Conservation (phyloP, 371 early-diverging fungal genomes). For the Cokeromyces recurvatus region DNA sequence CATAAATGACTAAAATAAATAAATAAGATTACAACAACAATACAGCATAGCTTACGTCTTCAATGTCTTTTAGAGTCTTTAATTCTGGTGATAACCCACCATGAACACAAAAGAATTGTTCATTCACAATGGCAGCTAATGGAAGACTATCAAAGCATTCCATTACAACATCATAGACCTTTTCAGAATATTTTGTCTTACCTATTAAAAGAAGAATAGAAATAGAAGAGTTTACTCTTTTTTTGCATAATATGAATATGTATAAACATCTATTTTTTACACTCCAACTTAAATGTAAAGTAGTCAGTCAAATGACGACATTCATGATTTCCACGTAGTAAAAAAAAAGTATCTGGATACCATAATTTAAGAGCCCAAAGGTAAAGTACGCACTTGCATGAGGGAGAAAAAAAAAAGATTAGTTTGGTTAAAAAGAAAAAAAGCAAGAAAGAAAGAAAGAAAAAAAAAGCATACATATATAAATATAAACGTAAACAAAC, state of each 20-base stretch:
- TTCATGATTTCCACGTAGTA: conserved; percentile 99
- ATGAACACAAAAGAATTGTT: conserved; percentile 97
- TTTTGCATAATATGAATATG: too few relatives aligned
- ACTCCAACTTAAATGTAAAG: conserved; percentile 97
- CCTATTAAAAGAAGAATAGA: conserved; percentile 52
- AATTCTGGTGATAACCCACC: conserved; percentile 98
- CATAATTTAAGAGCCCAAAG: conserved; percentile 88
- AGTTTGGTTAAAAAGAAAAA: too few relatives aligned
- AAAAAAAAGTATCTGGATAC: conserved; percentile 86
- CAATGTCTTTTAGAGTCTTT: conserved; percentile 79
- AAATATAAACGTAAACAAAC: too few relatives aligned
- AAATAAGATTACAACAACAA: not conserved
- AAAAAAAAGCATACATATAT: too few relatives aligned
- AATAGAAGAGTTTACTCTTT: too few relatives aligned
- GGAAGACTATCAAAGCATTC: conserved; percentile 96
- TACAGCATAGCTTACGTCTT: conserved; percentile 42
- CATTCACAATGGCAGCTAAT: conserved; percentile 93
- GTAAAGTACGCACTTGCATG: conserved; percentile 92
- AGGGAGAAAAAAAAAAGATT: conserved; percentile 29
- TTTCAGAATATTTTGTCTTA: conserved; percentile 89
- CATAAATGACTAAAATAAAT: not conserved
- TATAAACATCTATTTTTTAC: too few relatives aligned
- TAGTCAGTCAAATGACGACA: conserved; percentile 96
- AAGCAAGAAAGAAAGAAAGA: too few relatives aligned
- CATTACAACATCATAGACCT: conserved; percentile 84